Conservation (phyloP, 2,329 filamentous ascomycete species). For the Colletotrichum acutatum region DNA sequence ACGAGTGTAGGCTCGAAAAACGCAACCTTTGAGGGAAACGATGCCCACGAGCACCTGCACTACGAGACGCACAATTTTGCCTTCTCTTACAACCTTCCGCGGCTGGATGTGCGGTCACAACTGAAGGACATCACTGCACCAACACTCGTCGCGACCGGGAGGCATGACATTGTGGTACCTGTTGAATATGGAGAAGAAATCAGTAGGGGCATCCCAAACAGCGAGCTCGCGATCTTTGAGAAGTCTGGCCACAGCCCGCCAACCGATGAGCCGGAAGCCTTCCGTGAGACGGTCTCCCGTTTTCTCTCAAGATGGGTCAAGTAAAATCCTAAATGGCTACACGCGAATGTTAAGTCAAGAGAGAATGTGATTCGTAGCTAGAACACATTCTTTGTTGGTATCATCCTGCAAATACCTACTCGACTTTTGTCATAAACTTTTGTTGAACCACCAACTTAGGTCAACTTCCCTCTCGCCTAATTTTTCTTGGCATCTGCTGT, state of each 20-base stretch:
- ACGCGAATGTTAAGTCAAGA: no score
- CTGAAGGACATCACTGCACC: conserved; percentile 36
- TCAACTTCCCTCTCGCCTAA: no score
- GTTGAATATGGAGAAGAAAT: conserved; percentile 39
- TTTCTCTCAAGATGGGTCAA: conserved; percentile 25
- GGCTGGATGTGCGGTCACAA: conserved; percentile 38
- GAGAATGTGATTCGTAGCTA: no score
- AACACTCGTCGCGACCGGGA: conserved; percentile 38
- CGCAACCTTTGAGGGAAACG: background rate
- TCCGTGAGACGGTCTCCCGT: conserved; percentile 21
- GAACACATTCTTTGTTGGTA: no score
- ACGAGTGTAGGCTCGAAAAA: background rate
- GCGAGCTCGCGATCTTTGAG: conserved; percentile 39
- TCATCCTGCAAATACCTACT: no score
- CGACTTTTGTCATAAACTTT: no score
- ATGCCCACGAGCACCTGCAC: conserved; percentile 25
- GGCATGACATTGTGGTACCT: conserved; percentile 38
- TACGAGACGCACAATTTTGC: conserved; percentile 40
- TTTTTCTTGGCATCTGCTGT: no score
- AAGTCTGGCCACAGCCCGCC: conserved; percentile 38
- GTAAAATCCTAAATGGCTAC: background rate
- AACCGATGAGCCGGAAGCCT: conserved; percentile 38
- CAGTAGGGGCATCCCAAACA: conserved; percentile 26
- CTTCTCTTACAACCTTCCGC: conserved; percentile 37
- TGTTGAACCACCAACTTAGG: background rate